Percentiles rank a stretch among this genome's conserved stretches.
Conservation (phyloP, 371 early-diverging fungal genomes). For the Zopfochytrium polystomum region DNA sequence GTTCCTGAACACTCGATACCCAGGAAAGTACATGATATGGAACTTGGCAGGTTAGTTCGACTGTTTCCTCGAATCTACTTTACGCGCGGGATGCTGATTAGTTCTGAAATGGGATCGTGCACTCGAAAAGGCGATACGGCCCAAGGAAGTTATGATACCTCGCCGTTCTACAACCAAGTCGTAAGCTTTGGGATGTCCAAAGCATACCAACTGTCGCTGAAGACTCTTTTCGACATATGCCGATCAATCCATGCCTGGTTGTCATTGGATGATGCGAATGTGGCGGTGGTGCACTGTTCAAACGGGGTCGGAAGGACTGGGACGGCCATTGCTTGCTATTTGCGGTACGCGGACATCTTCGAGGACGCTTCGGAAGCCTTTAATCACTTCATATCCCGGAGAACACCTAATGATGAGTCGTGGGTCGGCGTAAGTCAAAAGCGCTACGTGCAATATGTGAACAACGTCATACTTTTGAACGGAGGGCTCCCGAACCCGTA, state of each 20-base stretch:
- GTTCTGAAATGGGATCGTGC: too few species aligned
- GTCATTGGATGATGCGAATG: constrained; percentile 36
- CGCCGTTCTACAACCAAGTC: constrained; percentile 42
- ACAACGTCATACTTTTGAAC: constrained; percentile 42
- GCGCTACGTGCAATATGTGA: constrained; percentile 50
- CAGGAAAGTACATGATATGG: constrained; percentile 48
- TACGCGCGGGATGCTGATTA: too few species aligned
- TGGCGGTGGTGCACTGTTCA: constrained; percentile 50
- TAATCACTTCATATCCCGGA: constrained; percentile 42
- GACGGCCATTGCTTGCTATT: constrained; percentile 44
- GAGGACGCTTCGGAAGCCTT: constrained; percentile 45
- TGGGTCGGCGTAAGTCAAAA: constrained; percentile 39
- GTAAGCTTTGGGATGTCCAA: constrained; percentile 42
- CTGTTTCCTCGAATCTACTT: too few species aligned
- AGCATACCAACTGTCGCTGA: constrained; percentile 42
- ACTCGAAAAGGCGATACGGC: constrained; percentile 39
- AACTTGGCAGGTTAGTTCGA: constrained; percentile 54
- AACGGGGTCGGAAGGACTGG: constrained; percentile 46
- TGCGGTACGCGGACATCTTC: constrained; percentile 43
- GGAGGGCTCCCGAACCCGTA: constrained; percentile 38
- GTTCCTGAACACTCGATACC: constrained; percentile 48
- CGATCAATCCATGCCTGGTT: constrained; percentile 52
- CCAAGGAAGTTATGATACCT: constrained; percentile 42
- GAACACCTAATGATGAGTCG: constrained; percentile 31
- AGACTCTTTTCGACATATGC: constrained; percentile 47